Evolutionary conservation across 2,329 filamentous ascomycete species (phyloP).

Genomic region (Fusarium sororula): DNA sequence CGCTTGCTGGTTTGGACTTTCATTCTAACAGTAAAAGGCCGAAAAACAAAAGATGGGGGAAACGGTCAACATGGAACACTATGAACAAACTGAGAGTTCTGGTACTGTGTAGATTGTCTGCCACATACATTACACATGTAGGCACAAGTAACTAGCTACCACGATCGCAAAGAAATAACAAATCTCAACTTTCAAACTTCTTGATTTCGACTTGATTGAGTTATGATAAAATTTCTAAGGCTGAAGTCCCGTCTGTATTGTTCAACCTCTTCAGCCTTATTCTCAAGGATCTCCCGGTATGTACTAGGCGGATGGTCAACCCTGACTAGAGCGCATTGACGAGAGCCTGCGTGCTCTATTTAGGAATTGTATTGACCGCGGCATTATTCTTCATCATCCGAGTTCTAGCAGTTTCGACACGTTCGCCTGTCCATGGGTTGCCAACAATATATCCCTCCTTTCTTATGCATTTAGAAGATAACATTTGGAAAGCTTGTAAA

Average conservation of each 20-base stretch:
- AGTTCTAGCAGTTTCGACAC: background rate
- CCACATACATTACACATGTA: too few species aligned
- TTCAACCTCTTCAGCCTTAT: background rate
- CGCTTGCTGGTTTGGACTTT: accelerated
- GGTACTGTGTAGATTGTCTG: too few species aligned
- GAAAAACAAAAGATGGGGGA: background rate
- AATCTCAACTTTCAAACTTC: too few species aligned
- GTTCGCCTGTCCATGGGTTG: background rate
- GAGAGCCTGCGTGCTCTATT: background rate
- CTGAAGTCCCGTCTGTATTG: background rate
- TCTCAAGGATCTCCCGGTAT: background rate
- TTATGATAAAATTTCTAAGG: too few species aligned
- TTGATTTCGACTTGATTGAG: too few species aligned
- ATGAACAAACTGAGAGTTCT: background rate
- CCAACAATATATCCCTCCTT: background rate
- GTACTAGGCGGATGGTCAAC: background rate
- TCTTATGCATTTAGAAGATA: background rate
- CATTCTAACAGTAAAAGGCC: background rate
- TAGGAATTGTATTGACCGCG: background rate
- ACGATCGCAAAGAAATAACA: too few species aligned
- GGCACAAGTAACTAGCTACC: too few species aligned
- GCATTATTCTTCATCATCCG: background rate
- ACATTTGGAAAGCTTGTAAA: background rate
- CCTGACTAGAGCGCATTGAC: background rate
- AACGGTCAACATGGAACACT: background rate